A percentile compares a stretch with the other conserved stretches of the same genome.
phyloP scores from a whole-genome alignment of 441 rosid genomes.

The Kokia cookei region DNA sequence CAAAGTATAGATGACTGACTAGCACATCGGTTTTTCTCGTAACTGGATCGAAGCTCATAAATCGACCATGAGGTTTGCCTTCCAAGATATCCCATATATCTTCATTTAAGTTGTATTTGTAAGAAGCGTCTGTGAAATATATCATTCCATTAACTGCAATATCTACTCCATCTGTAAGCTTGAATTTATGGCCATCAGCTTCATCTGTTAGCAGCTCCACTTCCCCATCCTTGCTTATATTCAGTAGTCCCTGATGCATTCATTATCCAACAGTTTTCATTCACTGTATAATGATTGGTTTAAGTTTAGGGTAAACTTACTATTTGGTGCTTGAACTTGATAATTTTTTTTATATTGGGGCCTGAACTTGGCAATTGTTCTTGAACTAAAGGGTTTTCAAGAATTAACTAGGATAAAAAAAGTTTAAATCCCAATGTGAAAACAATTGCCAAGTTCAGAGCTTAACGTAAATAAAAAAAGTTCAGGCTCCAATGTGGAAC shows the following conservation, averaged over 20 bases:
- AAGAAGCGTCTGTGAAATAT: slow-evolving; percentile 78
- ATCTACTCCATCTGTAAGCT: slow-evolving; percentile 54
- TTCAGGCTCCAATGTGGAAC: too few species aligned
- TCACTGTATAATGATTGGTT: too few species aligned
- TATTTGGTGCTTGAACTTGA: too few species aligned
- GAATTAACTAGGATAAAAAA: too few species aligned
- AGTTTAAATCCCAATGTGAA: rapidly evolving
- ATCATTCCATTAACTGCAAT: slow-evolving; percentile 57
- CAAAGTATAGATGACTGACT: slow-evolving; percentile 42
- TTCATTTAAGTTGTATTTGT: slow-evolving; percentile 32
- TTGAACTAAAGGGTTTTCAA: too few species aligned
- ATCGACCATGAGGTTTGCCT: slow-evolving; percentile 66
- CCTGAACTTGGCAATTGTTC: too few species aligned
- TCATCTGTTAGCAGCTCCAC: slow-evolving; percentile 48
- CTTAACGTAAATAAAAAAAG: too few species aligned
- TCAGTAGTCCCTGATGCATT: slow-evolving; percentile 52
- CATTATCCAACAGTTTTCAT: background rate
- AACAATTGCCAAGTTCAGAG: too few species aligned
- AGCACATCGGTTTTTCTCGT: slow-evolving; percentile 47
- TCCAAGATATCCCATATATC: slow-evolving; percentile 33
- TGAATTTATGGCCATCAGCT: slow-evolving; percentile 62
- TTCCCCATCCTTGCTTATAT: slow-evolving; percentile 33
- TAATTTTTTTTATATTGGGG: too few species aligned
- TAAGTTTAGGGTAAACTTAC: too few species aligned
- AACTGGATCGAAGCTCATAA: slow-evolving; percentile 50